Evolutionary conservation across 208 protist species (phyloP), one percentile per base, ranked within the genome.

Genomic region (Acanthamoeba lenticulata): DNA sequence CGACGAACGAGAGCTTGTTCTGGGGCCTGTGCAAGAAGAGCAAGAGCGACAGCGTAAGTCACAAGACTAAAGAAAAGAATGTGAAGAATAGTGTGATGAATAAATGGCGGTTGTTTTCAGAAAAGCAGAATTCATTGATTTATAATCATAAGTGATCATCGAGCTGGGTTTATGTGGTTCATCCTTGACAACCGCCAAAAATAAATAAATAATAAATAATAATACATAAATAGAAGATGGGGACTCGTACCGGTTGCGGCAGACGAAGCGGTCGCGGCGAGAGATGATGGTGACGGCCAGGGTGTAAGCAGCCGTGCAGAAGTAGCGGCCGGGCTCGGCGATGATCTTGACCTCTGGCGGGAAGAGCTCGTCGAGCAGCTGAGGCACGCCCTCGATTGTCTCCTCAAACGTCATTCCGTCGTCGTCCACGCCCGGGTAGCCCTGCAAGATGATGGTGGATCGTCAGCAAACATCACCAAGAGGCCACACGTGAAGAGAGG

Each of bases 271-370:
- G 44, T 88, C 77, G 24, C 77, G 47, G 62, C 93, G 60, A 36
- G 92, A 67, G 89, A 97, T 96, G 42, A 98, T 79, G 83, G 83
- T 94, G 60, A 93, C 94, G 1, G 94, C 95, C 57, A 97, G 95
- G 0, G 92, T 97, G 83, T 94, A 55, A 32, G 86, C 44, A 21
- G 57, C 44, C 11, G 94, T 81, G 49, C 81, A 96, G 65, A 98
- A 97, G 94, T 97, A 98, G 29, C 98, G 95, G 17, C 98, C 98
- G 27, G 98, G 98, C 94, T 98, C 98, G 17, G 97, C 97, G 57
- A 98, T 98, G n/a, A 98, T 83, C n/a, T 94, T 69, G 2, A 98
- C 95, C 5, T 79, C 57, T 6, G 38, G 45, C 19, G 94, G 95
- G 89, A 98, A 98, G 92, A 96, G 94, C 62, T 94, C 34, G 42